Conservation (phyloP, 139 green algal species). For the Monoraphidium neglectum region DNA sequence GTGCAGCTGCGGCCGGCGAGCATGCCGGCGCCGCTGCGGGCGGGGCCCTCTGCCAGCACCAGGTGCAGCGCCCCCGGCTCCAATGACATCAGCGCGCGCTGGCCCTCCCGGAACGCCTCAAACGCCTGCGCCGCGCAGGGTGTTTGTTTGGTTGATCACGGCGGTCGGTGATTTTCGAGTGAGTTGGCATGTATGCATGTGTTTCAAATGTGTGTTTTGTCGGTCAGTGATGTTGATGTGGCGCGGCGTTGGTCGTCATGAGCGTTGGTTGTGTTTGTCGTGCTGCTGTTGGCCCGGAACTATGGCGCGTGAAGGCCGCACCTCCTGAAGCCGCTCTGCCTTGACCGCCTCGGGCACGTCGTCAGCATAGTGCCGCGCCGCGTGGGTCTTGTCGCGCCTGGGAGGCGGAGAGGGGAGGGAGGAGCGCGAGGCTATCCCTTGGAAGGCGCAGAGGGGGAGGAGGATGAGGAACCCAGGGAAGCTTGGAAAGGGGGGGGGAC, state of each 20-base stretch:
- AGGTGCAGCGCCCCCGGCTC: conserved; percentile 64
- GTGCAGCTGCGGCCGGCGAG: conserved; percentile 68
- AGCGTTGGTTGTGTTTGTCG: too few species aligned
- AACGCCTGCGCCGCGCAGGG: conserved; percentile 60
- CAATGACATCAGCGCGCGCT: conserved; percentile 22
- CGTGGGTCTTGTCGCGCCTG: conserved; percentile 77
- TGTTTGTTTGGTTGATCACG: conserved; percentile 58
- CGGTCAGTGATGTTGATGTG: background rate
- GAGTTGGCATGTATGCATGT: conserved; percentile 24
- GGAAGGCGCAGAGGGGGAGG: too few species aligned
- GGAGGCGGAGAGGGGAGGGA: conserved; percentile 3
- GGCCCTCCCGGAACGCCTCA: conserved; percentile 45
- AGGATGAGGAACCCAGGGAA: too few species aligned
- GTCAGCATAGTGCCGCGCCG: conserved; percentile 71
- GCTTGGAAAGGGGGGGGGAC: too few species aligned
- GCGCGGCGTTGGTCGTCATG: too few species aligned
- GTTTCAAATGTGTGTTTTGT: conserved; percentile 43
- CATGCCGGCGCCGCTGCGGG: conserved; percentile 25
- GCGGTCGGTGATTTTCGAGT: background rate
- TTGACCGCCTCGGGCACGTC: conserved; percentile 50
- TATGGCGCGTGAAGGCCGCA: background rate
- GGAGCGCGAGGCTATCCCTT: too few species aligned
- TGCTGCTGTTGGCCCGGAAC: background rate
- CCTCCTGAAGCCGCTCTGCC: conserved; percentile 18
- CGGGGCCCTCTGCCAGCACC: conserved; percentile 71